phyloP scores from a whole-genome alignment of 805 yeast species.

The Kregervanrija delftensis region DNA sequence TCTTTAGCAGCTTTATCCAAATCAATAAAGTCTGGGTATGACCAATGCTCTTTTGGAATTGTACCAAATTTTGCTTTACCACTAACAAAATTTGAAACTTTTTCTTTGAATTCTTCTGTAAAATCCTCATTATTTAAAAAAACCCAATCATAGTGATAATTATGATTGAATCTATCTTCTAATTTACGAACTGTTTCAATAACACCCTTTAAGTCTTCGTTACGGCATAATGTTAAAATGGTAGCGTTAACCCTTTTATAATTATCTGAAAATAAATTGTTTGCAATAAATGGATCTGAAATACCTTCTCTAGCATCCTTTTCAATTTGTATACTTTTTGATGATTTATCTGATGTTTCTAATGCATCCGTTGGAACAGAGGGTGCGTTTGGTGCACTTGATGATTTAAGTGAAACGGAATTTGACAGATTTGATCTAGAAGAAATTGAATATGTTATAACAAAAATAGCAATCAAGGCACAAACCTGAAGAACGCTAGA shows the following conservation, averaged over 20 bases:
- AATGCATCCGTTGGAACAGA: too few relatives aligned
- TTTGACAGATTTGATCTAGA: too few relatives aligned
- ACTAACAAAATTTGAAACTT: slow-evolving; percentile 46
- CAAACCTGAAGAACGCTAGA: too few relatives aligned
- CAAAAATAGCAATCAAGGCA: too few relatives aligned
- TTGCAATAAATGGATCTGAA: slow-evolving; percentile 4
- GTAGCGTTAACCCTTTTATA: slow-evolving; percentile 38
- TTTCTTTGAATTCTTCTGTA: slow-evolving; percentile 57
- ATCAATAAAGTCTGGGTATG: slow-evolving; percentile 78
- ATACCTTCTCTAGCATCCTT: too few relatives aligned
- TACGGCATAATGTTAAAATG: slow-evolving; percentile 61
- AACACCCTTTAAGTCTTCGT: slow-evolving; percentile 53
- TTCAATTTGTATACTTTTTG: too few relatives aligned
- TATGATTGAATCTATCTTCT: slow-evolving; percentile 73
- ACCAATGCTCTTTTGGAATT: slow-evolving; percentile 79
- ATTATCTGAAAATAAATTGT: slow-evolving; percentile 6
- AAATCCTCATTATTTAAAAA: slow-evolving; percentile 80
- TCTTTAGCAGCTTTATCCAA: slow-evolving; percentile 57
- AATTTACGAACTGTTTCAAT: slow-evolving; percentile 57
- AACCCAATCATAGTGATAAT: slow-evolving; percentile 85
- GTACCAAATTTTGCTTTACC: slow-evolving; percentile 68
- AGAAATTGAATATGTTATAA: too few relatives aligned
- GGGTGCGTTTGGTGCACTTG: too few relatives aligned
- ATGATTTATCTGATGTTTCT: too few relatives aligned
- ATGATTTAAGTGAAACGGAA: too few relatives aligned